Evolutionary conservation across 2,329 filamentous ascomycete species (phyloP).

Genomic region (Corynespora cassiicola): DNA sequence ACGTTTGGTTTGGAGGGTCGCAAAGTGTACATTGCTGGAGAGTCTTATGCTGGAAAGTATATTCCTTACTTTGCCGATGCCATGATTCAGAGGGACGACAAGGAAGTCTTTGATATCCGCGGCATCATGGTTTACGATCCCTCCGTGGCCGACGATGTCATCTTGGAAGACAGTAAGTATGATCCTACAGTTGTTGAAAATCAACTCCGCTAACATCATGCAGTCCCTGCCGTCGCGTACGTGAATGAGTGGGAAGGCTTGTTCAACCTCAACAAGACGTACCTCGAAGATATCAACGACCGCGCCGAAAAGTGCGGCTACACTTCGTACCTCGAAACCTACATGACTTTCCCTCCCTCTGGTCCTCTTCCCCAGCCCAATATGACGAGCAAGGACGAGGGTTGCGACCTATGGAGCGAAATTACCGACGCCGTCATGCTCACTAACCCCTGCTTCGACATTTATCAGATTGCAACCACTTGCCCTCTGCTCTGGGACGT

Average conservation of each 20-base stretch:
- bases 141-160: slow-evolving; percentile 60
- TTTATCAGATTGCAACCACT: slow-evolving; percentile 75
- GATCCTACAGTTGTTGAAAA: not conserved
- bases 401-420: slow-evolving; percentile 66
- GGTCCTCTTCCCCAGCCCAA: slow-evolving; percentile 64
- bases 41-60: slow-evolving; percentile 70
- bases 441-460: slow-evolving; percentile 79
- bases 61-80: slow-evolving; percentile 76
- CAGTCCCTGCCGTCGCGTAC: slow-evolving; percentile 62
- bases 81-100: slow-evolving; percentile 73
- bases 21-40: slow-evolving; percentile 77
- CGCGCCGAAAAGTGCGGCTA: slow-evolving; percentile 67
- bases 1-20: slow-evolving; percentile 70
- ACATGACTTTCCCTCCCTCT: slow-evolving; percentile 72
- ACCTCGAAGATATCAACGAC: slow-evolving; percentile 59
- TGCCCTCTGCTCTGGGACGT: slow-evolving; percentile 76
- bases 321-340: slow-evolving; percentile 63
- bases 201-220: slow-evolving; percentile 41
- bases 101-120: slow-evolving; percentile 70
- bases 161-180: slow-evolving; percentile 52
- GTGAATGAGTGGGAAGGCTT: slow-evolving; percentile 67
- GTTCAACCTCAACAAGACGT: slow-evolving; percentile 69
- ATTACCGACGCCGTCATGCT: slow-evolving; percentile 61
- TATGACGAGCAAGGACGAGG: slow-evolving; percentile 48
- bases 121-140: slow-evolving; percentile 79